phyloP scores from a whole-genome alignment of 371 early-diverging fungal species.

The Haplosporangium sp. region DNA sequence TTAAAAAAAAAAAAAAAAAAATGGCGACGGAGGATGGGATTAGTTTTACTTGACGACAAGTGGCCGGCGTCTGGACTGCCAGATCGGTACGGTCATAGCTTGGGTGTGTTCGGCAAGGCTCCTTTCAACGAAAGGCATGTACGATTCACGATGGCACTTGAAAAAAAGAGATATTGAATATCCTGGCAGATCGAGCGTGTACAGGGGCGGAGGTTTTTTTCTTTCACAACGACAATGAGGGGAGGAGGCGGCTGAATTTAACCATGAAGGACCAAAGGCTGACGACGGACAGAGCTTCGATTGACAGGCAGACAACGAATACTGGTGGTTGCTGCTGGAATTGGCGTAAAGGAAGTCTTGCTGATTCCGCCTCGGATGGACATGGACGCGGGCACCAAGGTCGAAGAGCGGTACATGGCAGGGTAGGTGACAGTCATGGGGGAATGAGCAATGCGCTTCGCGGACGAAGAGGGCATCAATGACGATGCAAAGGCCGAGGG shows the following conservation, averaged over 20 bases:
- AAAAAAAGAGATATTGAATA: conserved; percentile 10
- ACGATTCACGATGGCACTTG: conserved; percentile 47
- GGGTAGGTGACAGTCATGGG: conserved; percentile 49
- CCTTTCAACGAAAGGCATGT: conserved; percentile 42
- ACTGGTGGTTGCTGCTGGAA: conserved; percentile 47
- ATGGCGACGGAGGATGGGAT: conserved; percentile 1
- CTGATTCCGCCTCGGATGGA: conserved; percentile 53
- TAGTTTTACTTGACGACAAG: conserved; percentile 55
- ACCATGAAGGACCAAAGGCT: conserved; percentile 45
- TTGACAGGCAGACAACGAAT: conserved; percentile 45
- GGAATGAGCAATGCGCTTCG: conserved; percentile 42
- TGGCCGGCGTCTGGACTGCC: conserved; percentile 40
- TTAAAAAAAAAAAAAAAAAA: conserved; percentile 58
- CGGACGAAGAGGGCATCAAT: conserved; percentile 16
- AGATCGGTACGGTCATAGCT: conserved; percentile 52
- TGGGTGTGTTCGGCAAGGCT: conserved; percentile 53
- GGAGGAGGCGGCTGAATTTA: neutral
- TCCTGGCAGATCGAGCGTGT: conserved; percentile 51
- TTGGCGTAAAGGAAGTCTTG: conserved; percentile 36
- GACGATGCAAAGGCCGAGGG: conserved; percentile 4
- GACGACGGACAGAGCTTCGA: conserved; percentile 41
- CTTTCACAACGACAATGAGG: conserved; percentile 11
- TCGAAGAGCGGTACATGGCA: conserved; percentile 51
- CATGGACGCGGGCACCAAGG: conserved; percentile 45
- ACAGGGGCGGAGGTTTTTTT: conserved; percentile 12